phyloP scores from a whole-genome alignment of 352 stramenopile genomes.

The Phytophthora cryptogea region DNA sequence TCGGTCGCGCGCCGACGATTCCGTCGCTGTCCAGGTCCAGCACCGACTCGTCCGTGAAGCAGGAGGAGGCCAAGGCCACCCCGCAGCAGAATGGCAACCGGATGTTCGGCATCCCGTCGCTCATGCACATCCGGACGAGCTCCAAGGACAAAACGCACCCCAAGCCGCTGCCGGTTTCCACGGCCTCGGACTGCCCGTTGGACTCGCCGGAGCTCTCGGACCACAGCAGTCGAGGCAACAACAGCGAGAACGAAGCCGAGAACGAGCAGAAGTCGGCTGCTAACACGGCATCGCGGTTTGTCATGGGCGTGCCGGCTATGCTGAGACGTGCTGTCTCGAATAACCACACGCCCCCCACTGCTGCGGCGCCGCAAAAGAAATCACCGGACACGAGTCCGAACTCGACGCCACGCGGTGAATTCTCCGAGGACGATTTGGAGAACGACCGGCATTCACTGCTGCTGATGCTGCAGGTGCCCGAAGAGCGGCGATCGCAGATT shows the following conservation, averaged over 20 bases:
- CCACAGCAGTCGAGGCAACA: constrained; percentile 5
- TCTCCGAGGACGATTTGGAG: constrained; percentile 35
- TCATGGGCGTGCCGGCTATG: constrained; percentile 71
- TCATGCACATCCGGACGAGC: constrained; percentile 29
- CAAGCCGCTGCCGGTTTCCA: constrained; percentile 11
- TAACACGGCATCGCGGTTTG: constrained; percentile 52
- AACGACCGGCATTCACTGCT: constrained; percentile 65
- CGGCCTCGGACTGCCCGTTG: not conserved
- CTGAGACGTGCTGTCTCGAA: constrained; percentile 43
- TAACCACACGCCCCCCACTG: constrained; percentile 22
- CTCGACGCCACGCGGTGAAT: constrained; percentile 25
- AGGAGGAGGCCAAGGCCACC: constrained; percentile 19
- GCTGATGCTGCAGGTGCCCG: constrained; percentile 67
- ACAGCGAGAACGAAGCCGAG: constrained; percentile 14
- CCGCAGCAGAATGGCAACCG: constrained; percentile 4
- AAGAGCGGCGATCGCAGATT: constrained; percentile 51
- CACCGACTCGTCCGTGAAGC: constrained; percentile 23
- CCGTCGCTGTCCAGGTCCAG: constrained; percentile 25
- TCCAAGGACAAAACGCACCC: constrained; percentile 31
- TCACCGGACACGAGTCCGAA: constrained; percentile 34
- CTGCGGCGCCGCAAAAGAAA: constrained; percentile 22
- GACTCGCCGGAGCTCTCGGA: constrained; percentile 21
- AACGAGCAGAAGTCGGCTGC: constrained; percentile 19
- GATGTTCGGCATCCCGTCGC: constrained; percentile 37
- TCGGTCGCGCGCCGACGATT: constrained; percentile 6